Base-by-base conservation (phyloP, 139 green algal species). In the Protoeuglena noctilucae region DNA sequence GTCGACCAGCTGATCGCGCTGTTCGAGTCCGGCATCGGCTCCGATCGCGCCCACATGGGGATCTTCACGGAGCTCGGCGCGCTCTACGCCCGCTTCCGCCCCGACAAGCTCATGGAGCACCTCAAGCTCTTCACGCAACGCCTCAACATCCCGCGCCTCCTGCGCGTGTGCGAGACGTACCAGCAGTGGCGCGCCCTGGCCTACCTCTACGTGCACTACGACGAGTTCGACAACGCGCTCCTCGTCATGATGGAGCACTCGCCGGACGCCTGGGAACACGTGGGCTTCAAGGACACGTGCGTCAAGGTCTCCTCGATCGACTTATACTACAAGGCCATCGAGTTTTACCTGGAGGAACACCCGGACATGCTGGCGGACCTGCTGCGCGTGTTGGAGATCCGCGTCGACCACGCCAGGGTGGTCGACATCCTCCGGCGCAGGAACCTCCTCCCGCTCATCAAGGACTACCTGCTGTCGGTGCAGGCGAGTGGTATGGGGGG, bases 61-160 rank as follows among this genome's bases (percentile, higher is more conserved):
- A 97, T 99, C 77, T 99, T 97, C 77, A 99, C 91, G 3, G 91
- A 97, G 74, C 78, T 98, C 53, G 87, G 87, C 58, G 75, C 80
- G 25, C 61, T 93, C 28, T 95, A 94, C 60, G 86, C 86, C 17
- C 81, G 80, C 58, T 93, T 79, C 73, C 67, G 66, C 53, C 72
- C 72, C 4, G 80, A 87, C 55, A 90, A 91, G 74, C 76, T 98
- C 41, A 95, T 96, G 87, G 91, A 98, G 80, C 91, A 98, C 76
- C 77, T 98, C 23, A 97, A 97, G 75, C 86, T 98, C 2, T 98
- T 97, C 71, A 74, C 69, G 60, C 83, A 84, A 31, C 78, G 85
- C 28, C 65, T 97, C 73, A 98, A 98, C 81, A 95, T 98, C 63
- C 91, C 91, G 9, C 83, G 85, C 51, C 83, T 98, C 60, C 96